A percentile compares a stretch with the other conserved stretches of the same genome.
Evolutionary conservation across 1,139 yeast genomes (phyloP).

Genomic region (Spathaspora sp.): DNA sequence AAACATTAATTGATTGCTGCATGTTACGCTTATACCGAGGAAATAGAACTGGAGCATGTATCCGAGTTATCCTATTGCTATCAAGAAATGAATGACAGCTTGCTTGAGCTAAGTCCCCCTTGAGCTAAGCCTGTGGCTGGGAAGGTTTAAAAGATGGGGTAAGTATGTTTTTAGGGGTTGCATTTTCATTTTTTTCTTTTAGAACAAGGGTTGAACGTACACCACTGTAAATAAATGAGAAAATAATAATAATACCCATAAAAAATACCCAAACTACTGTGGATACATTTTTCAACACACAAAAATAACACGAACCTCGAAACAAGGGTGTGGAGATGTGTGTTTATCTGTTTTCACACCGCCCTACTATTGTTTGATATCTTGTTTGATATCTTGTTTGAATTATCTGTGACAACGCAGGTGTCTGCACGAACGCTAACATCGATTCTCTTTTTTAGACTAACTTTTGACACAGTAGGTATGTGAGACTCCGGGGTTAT

Average conservation of each 20-base stretch:
- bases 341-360: neutral
- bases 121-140: constrained; percentile 1
- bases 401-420: no score
- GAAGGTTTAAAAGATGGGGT: neutral
- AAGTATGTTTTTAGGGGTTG: neutral
- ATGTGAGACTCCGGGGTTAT: neutral
- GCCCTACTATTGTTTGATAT: neutral
- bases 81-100: neutral
- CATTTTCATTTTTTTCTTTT: neutral
- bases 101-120: neutral
- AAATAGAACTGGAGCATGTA: no score
- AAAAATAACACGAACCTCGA: neutral
- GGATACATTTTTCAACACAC: neutral
- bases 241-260: neutral
- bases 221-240: neutral
- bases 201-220: neutral
- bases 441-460: neutral
- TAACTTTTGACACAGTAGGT: neutral
- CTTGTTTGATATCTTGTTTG: no score
- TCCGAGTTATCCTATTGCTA: no score
- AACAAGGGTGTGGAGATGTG: neutral
- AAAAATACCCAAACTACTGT: neutral
- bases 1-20: neutral
- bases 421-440: neutral
- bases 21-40: neutral